Percentiles rank a stretch among this genome's conserved stretches.
Evolutionary conservation across 2,329 filamentous ascomycete genomes (phyloP).

Genomic region (Xylaria sp.): DNA sequence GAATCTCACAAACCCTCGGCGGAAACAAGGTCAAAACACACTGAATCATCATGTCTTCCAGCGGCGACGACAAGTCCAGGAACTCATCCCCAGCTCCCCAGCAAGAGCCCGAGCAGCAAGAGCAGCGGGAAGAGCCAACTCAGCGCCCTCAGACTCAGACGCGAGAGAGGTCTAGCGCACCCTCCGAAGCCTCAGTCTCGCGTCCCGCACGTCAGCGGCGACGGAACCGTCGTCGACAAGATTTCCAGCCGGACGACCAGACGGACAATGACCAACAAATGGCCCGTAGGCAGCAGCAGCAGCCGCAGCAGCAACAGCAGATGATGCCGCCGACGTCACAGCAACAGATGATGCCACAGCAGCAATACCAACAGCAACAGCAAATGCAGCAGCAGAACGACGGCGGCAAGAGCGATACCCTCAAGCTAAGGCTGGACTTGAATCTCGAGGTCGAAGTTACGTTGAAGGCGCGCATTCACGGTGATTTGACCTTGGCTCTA

Average conservation of each 20-base stretch:
- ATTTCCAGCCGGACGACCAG: constrained; percentile 36
- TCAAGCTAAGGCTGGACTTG: constrained; percentile 78
- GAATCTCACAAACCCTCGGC: neutral
- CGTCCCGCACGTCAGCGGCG: constrained; percentile 39
- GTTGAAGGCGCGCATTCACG: constrained; percentile 85
- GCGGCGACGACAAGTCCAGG: constrained; percentile 37
- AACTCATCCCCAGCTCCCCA: constrained; percentile 33
- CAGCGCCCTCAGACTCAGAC: constrained; percentile 19
- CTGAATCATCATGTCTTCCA: constrained; percentile 36
- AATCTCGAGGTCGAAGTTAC: constrained; percentile 87
- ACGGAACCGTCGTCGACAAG: constrained; percentile 36
- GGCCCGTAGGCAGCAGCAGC: constrained; percentile 30
- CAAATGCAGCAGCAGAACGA: constrained; percentile 40
- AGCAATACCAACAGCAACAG: constrained; percentile 36
- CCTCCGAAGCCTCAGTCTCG: constrained; percentile 33
- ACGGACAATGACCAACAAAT: constrained; percentile 33
- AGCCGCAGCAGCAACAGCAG: constrained; percentile 29
- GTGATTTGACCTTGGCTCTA: constrained; percentile 81
- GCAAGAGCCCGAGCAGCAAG: constrained; percentile 25
- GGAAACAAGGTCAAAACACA: neutral
- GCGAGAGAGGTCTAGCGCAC: constrained; percentile 34
- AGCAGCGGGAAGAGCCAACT: constrained; percentile 23
- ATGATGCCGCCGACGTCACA: constrained; percentile 35
- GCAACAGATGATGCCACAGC: constrained; percentile 39
- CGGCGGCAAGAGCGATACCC: constrained; percentile 66